Evolutionary conservation across 805 yeast genomes (phyloP), one percentile per base, ranked within the genome.

Genomic region (Ogataea paradorogensis): DNA sequence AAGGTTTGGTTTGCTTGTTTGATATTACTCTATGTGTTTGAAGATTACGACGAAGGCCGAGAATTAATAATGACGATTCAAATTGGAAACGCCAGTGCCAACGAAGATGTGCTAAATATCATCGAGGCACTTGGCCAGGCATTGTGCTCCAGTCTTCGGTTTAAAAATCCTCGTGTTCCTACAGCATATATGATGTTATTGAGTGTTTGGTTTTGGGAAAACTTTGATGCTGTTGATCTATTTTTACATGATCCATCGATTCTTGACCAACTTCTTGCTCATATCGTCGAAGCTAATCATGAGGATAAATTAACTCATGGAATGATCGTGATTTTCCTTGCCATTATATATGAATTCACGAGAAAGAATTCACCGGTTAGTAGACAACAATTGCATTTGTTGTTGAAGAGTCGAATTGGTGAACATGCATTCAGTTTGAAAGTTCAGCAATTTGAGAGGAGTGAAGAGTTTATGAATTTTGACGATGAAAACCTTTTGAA

Each of bases 1-100:
- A 78, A 80, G 52, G 63, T 79, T 1, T 93, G 95, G 93, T 90
- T 91, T 62, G 78, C 96, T 0, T 67, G 84, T 2, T 73, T 80
- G 4, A 66, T 87, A 4, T 57, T 91, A 15, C 67, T 84, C 30
- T 76, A 74, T 39, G 57, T 89, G 2, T 73, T 89, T 45, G 76
- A 75, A 39, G 82, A 74, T 27, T 66, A 63, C 43, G 69, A 69
- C 5, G 77, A 71, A 14, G 65, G 76, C 13, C 74, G 76, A 46
- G 66, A 66, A 7, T 43, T 70, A 10, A 73, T 83, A 0, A 61
- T 76, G 32, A 54, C 58, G 0, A 67, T 86, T n/a, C 62, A 60
- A 3, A 62, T 76, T 24, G 95, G 95, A 7, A 71, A 74, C 43
- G 80, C 61, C 23, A 72, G 63, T 9, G 70, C 70, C 1, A 83